These are phyloP conservation scores for Pisolithus albus DNA, from an alignment of 768 basidiomycete genomes.

Conservation along the genomic window DNA sequence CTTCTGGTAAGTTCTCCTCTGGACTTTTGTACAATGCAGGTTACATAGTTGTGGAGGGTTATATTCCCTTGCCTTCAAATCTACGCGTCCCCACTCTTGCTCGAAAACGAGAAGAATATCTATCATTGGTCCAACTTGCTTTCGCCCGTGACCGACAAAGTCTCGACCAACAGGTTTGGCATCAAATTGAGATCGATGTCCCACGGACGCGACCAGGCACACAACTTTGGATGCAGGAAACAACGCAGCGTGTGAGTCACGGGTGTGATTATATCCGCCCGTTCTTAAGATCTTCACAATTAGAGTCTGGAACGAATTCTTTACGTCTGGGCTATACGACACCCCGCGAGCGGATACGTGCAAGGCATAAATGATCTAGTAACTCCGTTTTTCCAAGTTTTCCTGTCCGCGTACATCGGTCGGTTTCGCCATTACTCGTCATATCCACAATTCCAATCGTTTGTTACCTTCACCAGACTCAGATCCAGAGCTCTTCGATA, in stretches of 20 bases:
- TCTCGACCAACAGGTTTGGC: slow-evolving; percentile 96
- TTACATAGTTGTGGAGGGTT: slow-evolving; percentile 53
- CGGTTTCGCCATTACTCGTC: slow-evolving; percentile 12
- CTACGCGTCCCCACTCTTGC: slow-evolving; percentile 70
- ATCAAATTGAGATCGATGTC: slow-evolving; percentile 98
- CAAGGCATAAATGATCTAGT: slow-evolving; percentile 99
- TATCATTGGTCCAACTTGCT: slow-evolving; percentile 80
- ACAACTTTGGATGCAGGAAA: slow-evolving; percentile 81
- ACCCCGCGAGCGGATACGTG: slow-evolving; percentile 97
- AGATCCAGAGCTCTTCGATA: slow-evolving; percentile 86
- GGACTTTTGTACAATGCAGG: background rate
- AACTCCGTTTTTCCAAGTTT: slow-evolving; percentile 97
- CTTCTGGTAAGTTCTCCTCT: slow-evolving; percentile 59
- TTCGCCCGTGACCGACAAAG: slow-evolving; percentile 82
- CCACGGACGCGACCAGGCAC: slow-evolving; percentile 92
- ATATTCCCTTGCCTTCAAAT: slow-evolving; percentile 79
- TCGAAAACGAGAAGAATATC: slow-evolving; percentile 89
- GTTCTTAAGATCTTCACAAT: slow-evolving; percentile 17
- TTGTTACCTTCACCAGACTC: slow-evolving; percentile 49
- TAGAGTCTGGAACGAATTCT: slow-evolving; percentile 91
- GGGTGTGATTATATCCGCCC: background rate
- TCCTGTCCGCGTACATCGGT: slow-evolving; percentile 94
- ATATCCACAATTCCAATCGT: background rate
- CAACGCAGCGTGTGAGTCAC: slow-evolving; percentile 75
- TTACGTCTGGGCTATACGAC: slow-evolving; percentile 98